Evolutionary conservation across 2,329 filamentous ascomycete species (phyloP), one percentile per base, ranked within the genome.

Genomic region (Pezicula radicicola): DNA sequence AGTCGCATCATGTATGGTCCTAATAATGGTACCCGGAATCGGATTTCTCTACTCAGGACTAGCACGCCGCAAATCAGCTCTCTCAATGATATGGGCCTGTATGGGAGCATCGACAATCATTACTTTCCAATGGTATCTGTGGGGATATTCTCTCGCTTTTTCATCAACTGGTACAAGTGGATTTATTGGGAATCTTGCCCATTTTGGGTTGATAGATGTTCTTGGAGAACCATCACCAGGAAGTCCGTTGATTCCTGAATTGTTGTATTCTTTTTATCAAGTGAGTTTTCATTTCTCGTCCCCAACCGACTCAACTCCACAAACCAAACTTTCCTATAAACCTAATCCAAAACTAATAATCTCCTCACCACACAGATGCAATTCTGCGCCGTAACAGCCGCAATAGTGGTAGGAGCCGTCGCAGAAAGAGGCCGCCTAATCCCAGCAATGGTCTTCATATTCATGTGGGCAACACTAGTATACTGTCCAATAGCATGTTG

Each of bases 121-220:
- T 69, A 88, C 89, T 52, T 96, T 97, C 76, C 92, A 97, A 75
- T 97, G 92, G 92, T 97, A 96, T 67, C 96, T 97, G 70, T 97
- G 92, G 92, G 92, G 92, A 37, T 97, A 96, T 72, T 96, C 92
- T 9, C 78, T 97, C 53, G 91, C 92, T 48, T 96, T 97, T 73
- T 64, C 77, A 80, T 44, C 19, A 3, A 84, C 83, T 15, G 88
- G 85, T 3, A 89, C 81, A 60, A 96, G 88, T 72, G 87, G 88
- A 48, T 97, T 89, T 74, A 96, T 97, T 66, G 92, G 92, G 52
- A 83, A 97, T 69, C 75, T 97, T 48, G 79, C 85, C 62, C 88
- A 94, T 70, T 95, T 97, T 63, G 92, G 90, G 55, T 80, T 97
- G 62, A 87, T 82, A 76, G 89, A 91, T 66, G 89, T 90, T 5